Evolutionary conservation across 1,284 basidiomycete species (phyloP).

Genomic region (Gomphus bonarii): DNA sequence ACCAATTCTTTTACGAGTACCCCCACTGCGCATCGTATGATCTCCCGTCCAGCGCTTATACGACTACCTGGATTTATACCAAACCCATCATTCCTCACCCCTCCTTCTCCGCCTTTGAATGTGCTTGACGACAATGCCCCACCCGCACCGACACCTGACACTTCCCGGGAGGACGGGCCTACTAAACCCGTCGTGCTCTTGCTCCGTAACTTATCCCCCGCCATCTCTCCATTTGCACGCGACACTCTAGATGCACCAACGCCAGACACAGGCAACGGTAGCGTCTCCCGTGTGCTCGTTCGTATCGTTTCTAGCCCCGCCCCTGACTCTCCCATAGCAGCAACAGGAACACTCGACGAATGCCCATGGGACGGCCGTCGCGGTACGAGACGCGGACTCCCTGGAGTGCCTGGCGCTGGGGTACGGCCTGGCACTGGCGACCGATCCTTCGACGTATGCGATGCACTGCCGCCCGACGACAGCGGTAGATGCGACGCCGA

Average conservation of each 20-base stretch:
- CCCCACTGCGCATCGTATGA: conserved; percentile 48
- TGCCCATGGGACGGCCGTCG: conserved; percentile 21
- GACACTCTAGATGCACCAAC: conserved; percentile 10
- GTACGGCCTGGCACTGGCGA: not conserved
- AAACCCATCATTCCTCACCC: not conserved
- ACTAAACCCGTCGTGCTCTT: conserved; percentile 35
- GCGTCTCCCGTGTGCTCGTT: conserved; percentile 29
- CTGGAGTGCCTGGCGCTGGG: not conserved
- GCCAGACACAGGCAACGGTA: conserved; percentile 18
- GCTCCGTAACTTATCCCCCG: conserved; percentile 14
- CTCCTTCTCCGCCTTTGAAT: not conserved
- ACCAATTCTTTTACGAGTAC: conserved; percentile 55
- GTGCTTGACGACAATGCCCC: not conserved
- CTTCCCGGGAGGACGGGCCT: conserved; percentile 22
- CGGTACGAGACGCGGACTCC: conserved; percentile 1
- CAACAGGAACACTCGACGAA: conserved; percentile 26
- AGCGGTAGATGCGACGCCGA: not conserved
- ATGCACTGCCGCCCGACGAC: not conserved
- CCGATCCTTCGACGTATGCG: not conserved
- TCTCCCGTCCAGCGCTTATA: conserved; percentile 50
- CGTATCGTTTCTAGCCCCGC: not conserved
- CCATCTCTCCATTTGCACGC: not conserved
- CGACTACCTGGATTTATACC: not conserved
- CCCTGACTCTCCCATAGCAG: conserved; percentile 22
- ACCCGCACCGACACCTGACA: not conserved